These are phyloP conservation scores for Periconia sp. DNA, from an alignment of 2,329 filamentous ascomycete genomes.

Conservation along the genomic window DNA sequence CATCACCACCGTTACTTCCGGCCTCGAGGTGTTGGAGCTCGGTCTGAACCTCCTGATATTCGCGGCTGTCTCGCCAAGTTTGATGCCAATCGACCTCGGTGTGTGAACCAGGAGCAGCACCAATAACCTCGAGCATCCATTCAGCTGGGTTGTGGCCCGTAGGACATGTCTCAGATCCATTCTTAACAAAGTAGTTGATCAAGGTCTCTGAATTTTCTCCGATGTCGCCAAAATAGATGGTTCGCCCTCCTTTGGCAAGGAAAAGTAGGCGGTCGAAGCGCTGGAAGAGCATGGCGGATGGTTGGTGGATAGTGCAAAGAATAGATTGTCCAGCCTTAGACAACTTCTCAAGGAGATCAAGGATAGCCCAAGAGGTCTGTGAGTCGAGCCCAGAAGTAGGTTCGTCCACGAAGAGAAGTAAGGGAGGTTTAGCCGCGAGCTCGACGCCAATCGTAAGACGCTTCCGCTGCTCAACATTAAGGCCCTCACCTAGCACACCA, in stretches of 20 bases:
- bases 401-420: conserved; percentile 92
- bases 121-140: conserved; percentile 71
- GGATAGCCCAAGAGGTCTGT: conserved; percentile 92
- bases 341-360: conserved; percentile 85
- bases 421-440: conserved; percentile 85
- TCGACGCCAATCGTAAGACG: conserved; percentile 94
- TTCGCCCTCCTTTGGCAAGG: conserved; percentile 75
- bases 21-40: conserved; percentile 52
- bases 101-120: conserved; percentile 57
- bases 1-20: conserved; percentile 50
- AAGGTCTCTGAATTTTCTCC: conserved; percentile 72
- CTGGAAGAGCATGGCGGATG: conserved; percentile 91
- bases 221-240: conserved; percentile 83
- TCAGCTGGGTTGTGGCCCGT: conserved; percentile 78
- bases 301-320: conserved; percentile 95
- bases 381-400: conserved; percentile 92
- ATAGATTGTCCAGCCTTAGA: conserved; percentile 83
- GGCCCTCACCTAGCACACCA: conserved; percentile 84
- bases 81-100: conserved; percentile 59
- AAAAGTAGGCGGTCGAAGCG: conserved; percentile 84
- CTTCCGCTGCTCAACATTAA: conserved; percentile 69
- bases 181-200: conserved; percentile 76
- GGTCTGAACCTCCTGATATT: conserved; percentile 51
- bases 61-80: conserved; percentile 56
- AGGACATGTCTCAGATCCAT: conserved; percentile 70